Conservation (phyloP, 768 basidiomycete genomes). For the Tremella yokohamensis region DNA sequence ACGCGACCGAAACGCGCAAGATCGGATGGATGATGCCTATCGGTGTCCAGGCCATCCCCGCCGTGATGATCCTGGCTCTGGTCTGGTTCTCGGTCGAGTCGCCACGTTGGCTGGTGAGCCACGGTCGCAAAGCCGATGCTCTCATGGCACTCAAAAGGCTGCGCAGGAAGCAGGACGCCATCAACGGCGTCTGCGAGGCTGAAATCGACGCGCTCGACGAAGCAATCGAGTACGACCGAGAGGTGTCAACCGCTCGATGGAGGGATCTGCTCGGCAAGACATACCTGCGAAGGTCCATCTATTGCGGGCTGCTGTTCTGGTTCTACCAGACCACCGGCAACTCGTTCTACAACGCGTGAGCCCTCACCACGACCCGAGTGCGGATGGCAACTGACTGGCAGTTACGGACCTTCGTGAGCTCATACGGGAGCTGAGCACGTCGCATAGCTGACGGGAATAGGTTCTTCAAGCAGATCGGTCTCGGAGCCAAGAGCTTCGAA, state of each 20-base stretch:
- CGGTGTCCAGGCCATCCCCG: conserved; percentile 40
- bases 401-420: conserved; percentile 11
- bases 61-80: conserved; percentile 10
- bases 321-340: conserved; percentile 22
- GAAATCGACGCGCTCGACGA: conserved; percentile 22
- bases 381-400: not conserved
- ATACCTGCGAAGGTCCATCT: conserved; percentile 14
- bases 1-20: conserved; percentile 16
- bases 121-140: conserved; percentile 23
- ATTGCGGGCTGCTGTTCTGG: conserved; percentile 6
- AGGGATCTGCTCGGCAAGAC: conserved; percentile 18
- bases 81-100: conserved; percentile 26
- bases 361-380: too few species aligned
- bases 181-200: conserved; percentile 11
- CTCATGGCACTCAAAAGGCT: conserved; percentile 15
- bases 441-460: conserved; percentile 16
- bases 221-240: conserved; percentile 7
- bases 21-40: conserved; percentile 31
- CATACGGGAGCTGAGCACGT: too few species aligned
- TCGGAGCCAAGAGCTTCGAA: conserved; percentile 17
- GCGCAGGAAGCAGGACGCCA: conserved; percentile 12
- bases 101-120: conserved; percentile 51
- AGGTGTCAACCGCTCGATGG: conserved; percentile 10
- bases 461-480: conserved; percentile 10
- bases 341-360: conserved; percentile 29